These are phyloP conservation scores for Fusarium buxicola DNA, from an alignment of 2,329 filamentous ascomycete species.

Conservation along the genomic window DNA sequence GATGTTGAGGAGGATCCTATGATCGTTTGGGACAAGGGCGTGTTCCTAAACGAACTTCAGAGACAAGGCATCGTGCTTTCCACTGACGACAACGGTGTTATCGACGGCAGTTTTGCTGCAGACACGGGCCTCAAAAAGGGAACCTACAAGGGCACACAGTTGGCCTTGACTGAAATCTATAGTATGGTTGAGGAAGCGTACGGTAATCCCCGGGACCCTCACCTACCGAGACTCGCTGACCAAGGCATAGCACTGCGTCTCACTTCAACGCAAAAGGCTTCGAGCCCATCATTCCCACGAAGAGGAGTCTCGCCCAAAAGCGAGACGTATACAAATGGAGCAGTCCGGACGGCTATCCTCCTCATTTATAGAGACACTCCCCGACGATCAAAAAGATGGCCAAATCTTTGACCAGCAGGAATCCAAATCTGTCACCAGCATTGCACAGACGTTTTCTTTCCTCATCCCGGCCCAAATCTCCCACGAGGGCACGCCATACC, in stretches of 20 bases:
- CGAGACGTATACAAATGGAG: slow-evolving; percentile 25
- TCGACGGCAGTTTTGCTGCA: slow-evolving; percentile 4
- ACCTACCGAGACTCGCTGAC: not conserved
- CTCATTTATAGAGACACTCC: slow-evolving; percentile 18
- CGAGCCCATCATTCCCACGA: slow-evolving; percentile 18
- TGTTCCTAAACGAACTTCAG: slow-evolving; percentile 31
- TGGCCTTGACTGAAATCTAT: slow-evolving; percentile 30
- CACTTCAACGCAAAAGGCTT: slow-evolving; percentile 10
- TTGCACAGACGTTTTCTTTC: slow-evolving; percentile 9
- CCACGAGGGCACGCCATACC: not conserved
- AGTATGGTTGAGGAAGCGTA: slow-evolving; percentile 28
- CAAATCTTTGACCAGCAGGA: slow-evolving; percentile 22
- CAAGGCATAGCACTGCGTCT: not conserved
- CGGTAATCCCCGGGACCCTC: not conserved
- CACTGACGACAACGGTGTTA: slow-evolving; percentile 9
- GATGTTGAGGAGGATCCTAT: slow-evolving; percentile 13
- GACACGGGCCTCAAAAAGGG: slow-evolving; percentile 15
- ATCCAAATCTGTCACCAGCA: not conserved
- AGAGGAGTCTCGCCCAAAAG: slow-evolving; percentile 16
- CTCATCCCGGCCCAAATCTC: slow-evolving; percentile 11
- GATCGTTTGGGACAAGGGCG: slow-evolving; percentile 27
- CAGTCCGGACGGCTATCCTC: slow-evolving; percentile 14
- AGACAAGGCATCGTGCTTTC: slow-evolving; percentile 14
- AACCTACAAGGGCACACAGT: slow-evolving; percentile 16
- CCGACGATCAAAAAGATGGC: not conserved